Base-by-base conservation (phyloP, 805 yeast species). In the Candida berthetii region DNA sequence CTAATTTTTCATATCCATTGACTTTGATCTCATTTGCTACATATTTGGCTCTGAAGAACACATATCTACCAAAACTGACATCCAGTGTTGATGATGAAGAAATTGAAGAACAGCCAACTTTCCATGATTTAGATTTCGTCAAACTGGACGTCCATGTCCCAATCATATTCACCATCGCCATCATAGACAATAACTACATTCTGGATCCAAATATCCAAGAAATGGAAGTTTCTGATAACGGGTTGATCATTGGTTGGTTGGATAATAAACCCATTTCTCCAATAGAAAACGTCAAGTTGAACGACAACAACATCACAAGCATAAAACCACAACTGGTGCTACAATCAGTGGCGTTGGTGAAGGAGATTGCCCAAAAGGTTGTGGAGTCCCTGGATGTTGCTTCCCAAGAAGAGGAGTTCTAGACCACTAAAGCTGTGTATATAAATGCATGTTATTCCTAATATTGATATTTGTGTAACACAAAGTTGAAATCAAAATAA, bases 151-250 rank as follows among this genome's bases (percentile, higher is more conserved):
- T 71, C 55, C 31, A 77, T 61, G 91, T 95, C 0, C 96, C 97
- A 0, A 61, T 91, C 15, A 65, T 86, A 31, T 78, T 93, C 50
- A 77, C 91, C 0, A 62, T 84, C 22, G 96, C 96, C 0, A 67
- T 85, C 6, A 76, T 87, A 1, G 96, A 91, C 1, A 55, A 67
- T 13, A 66, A 73, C 39, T 72, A 82, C 9, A 61, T 88, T 19
- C 68, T 90, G 20, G 99, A 91, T 57, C 98, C 99, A 0, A 81
- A 95, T 1, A 66, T 76, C n/a, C 85, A 82, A 44, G 99, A 91
- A 60, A 90, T 86, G 57, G 85, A 80, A 46, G 96, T 90, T 2
- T 72, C 89, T 44, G 96, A 91, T 48, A 82, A 85, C 44, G 96
- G 96, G 1, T 48, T 91, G 17, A 66, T 89, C 37, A 58, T 86